Percentiles rank a stretch among this genome's conserved stretches.
These are phyloP conservation scores for Podospora pseudopauciseta DNA, from an alignment of 495 filamentous ascomycete genomes.

Conservation along the genomic window DNA sequence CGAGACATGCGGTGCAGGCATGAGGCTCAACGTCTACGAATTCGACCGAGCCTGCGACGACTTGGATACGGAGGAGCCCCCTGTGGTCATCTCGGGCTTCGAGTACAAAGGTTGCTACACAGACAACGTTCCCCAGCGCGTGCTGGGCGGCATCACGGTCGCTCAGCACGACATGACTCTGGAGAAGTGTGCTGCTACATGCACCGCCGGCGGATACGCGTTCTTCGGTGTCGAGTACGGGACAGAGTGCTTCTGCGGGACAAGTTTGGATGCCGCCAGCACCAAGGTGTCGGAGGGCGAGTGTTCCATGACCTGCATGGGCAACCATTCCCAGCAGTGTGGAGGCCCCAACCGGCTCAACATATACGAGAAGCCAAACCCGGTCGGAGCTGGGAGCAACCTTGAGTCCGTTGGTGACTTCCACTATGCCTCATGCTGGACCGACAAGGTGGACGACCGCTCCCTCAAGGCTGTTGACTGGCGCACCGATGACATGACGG, in stretches of 20 bases:
- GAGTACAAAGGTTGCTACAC: conserved; percentile 15
- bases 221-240: conserved; percentile 23
- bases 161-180: conserved; percentile 22
- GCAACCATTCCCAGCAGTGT: not conserved
- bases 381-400: conserved; percentile 13
- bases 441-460: conserved; percentile 27
- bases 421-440: conserved; percentile 34
- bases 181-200: conserved; percentile 29
- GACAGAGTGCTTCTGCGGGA: conserved; percentile 20
- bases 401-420: conserved; percentile 29
- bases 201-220: conserved; percentile 6
- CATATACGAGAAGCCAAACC: conserved; percentile 13
- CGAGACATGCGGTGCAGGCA: conserved; percentile 33
- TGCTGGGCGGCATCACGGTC: not conserved
- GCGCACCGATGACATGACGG: conserved; percentile 27
- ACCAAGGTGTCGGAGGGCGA: conserved; percentile 7
- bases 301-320: conserved; percentile 16
- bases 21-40: conserved; percentile 38
- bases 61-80: conserved; percentile 8
- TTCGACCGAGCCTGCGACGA: not conserved
- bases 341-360: conserved; percentile 21
- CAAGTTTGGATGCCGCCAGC: not conserved
- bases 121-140: not conserved
- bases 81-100: not conserved
- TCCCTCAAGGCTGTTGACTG: conserved; percentile 21